Evolutionary conservation across 2,329 filamentous ascomycete genomes (phyloP).

Genomic region (Xylaria sp.): DNA sequence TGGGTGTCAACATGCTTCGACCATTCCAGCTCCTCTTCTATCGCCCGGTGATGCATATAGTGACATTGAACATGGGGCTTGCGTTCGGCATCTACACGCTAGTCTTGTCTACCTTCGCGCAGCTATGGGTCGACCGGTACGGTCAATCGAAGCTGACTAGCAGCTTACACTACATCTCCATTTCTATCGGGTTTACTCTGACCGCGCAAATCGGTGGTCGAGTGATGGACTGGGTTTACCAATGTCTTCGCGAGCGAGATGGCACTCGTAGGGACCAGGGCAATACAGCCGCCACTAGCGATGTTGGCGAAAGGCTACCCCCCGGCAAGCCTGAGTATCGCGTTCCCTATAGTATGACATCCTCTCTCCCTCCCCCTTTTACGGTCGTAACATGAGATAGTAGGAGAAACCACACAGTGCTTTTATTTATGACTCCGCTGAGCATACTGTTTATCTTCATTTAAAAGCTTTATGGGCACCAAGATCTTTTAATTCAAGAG

Average conservation of each 20-base stretch:
- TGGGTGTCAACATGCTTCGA: constrained; percentile 47
- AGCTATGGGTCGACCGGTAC: constrained; percentile 54
- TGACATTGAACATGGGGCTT: constrained; percentile 52
- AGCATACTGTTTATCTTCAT: too few relatives aligned
- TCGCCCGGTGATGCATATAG: constrained; percentile 54
- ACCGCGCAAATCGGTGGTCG: constrained; percentile 45
- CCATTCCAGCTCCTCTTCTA: constrained; percentile 51
- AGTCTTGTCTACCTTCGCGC: constrained; percentile 59
- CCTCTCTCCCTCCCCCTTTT: background rate
- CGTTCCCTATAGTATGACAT: constrained; percentile 43
- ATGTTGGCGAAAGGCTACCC: constrained; percentile 2
- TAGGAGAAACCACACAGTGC: background rate
- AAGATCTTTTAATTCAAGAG: too few relatives aligned
- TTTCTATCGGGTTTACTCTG: constrained; percentile 51
- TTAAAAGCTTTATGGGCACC: too few relatives aligned
- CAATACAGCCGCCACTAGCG: background rate
- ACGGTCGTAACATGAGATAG: too few relatives aligned
- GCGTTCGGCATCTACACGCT: constrained; percentile 58
- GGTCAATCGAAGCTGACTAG: constrained; percentile 49
- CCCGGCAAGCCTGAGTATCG: constrained; percentile 52
- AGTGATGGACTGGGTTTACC: constrained; percentile 47
- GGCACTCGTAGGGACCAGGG: background rate
- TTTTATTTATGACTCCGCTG: too few relatives aligned
- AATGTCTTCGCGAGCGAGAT: constrained; percentile 24
- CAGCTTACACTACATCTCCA: constrained; percentile 58